Evolutionary conservation across 2,329 filamentous ascomycete species (phyloP), one percentile per base, ranked within the genome.

Genomic region (Colletotrichum ledebouriae): DNA sequence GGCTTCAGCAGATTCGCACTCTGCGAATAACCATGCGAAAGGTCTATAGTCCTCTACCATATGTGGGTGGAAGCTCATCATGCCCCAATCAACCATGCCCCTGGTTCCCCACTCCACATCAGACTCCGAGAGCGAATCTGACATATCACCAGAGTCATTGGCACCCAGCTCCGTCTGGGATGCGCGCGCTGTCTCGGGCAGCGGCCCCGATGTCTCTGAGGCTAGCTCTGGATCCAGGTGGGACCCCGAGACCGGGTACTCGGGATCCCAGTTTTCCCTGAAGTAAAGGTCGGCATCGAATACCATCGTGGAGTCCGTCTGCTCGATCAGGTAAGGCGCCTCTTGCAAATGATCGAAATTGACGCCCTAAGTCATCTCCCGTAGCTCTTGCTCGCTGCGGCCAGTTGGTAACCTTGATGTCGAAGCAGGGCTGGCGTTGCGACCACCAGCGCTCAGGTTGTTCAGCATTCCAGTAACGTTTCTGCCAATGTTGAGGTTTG

Each of bases 401-500:
- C 37, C 37, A 72, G 44, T 53, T 60, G 55, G 58, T 58, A 66
- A 33, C 41, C 49, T 65, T 50, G 49, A 63, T 7, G 71, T 64
- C 69, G 71, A 46, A 68, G 69, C 47, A 67, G 70, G 33, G 67
- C 72, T 41, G 71, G 33, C 71, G 75, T 69, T 73, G 74, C 71
- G 72, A 53, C 34, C 34, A 59, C 70, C 13, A 22, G 46, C 74
- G 66, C 77, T 75, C 59, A 79, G 71, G 52, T 75, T 77, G 58
- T 78, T 74, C 46, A 85, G 76, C 55, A 84, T 73, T 15, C 80
- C 81, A 60, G 82, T 85, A 55, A 85, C 73, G 17, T 80, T 81
- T 58, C 82, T 84, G n/a, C 84, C 82, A 17, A 89, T 74, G 47
- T 81, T 82, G 10, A 87, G 73, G 15, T 81, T 80, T 2, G 80